phyloP scores from a whole-genome alignment of 2,329 filamentous ascomycete genomes.

The Nemania diffusa region DNA sequence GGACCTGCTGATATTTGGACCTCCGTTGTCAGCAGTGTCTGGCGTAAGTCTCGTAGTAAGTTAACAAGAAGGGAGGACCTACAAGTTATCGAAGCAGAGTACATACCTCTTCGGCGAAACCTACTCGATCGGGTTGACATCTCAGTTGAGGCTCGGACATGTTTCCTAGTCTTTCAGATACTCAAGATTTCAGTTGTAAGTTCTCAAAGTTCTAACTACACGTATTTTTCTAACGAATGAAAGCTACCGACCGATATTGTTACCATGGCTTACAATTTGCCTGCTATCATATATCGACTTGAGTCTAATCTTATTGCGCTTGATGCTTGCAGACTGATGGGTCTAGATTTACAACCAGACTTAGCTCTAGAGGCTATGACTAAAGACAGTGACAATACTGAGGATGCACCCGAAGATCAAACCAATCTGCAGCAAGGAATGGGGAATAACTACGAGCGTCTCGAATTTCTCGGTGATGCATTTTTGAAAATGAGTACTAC shows the following conservation, averaged over 20 bases:
- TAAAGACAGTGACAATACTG: conserved; percentile 88
- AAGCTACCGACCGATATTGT: conserved; percentile 77
- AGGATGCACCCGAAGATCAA: conserved; percentile 74
- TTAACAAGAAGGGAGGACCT: conserved; percentile 73
- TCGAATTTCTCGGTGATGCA: conserved; percentile 93
- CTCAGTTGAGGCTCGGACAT: conserved; percentile 60
- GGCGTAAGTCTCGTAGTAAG: conserved; percentile 65
- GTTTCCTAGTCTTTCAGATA: conserved; percentile 80
- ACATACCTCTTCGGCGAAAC: conserved; percentile 82
- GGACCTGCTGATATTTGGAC: conserved; percentile 74
- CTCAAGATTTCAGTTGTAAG: conserved; percentile 79
- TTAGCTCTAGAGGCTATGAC: conserved; percentile 90
- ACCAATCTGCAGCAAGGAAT: conserved; percentile 84
- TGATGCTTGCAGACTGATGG: conserved; percentile 76
- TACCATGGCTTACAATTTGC: conserved; percentile 78
- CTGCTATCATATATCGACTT: conserved; percentile 84
- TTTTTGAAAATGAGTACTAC: conserved; percentile 97
- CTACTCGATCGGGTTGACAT: conserved; percentile 76
- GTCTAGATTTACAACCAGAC: conserved; percentile 70
- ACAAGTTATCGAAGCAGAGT: conserved; percentile 80
- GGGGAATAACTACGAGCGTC: conserved; percentile 92
- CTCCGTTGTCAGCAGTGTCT: conserved; percentile 86
- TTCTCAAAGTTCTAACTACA: conserved; percentile 34
- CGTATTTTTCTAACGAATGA: conserved; percentile 35
- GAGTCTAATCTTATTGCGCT: conserved; percentile 83